Evolutionary conservation across 2,329 filamentous ascomycete species (phyloP).

Genomic region (Hymenoscyphus albidus): DNA sequence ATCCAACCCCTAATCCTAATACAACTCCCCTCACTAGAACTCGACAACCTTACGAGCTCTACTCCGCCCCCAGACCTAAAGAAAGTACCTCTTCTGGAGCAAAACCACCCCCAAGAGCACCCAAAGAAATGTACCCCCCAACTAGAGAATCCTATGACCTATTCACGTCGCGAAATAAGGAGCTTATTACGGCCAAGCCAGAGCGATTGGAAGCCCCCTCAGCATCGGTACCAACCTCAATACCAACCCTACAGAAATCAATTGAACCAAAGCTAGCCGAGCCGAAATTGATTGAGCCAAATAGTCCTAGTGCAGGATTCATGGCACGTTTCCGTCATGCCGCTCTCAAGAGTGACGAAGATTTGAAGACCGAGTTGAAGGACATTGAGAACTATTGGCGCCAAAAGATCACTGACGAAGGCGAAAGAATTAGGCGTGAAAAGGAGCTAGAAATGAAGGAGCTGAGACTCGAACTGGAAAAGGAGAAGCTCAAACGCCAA

Average conservation of each 20-base stretch:
- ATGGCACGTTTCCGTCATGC: neutral
- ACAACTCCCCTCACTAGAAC: neutral
- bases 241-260: neutral
- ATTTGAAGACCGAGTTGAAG: neutral
- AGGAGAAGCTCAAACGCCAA: neutral
- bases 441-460: neutral
- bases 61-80: neutral
- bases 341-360: neutral
- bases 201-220: neutral
- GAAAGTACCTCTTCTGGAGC: neutral
- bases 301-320: neutral
- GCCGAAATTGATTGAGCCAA: neutral
- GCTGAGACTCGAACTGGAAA: neutral
- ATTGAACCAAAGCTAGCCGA: neutral
- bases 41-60: neutral
- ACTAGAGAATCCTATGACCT: slow-evolving; percentile 1
- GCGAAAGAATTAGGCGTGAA: neutral
- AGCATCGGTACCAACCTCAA: neutral
- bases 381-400: neutral
- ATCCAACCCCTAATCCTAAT: neutral
- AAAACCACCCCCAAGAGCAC: slow-evolving; percentile 2
- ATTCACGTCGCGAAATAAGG: neutral
- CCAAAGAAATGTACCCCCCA: neutral
- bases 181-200: neutral
- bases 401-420: slow-evolving; percentile 1